Base-by-base conservation (phyloP, 2,329 filamentous ascomycete species). In the Metarhizium robertsii region DNA sequence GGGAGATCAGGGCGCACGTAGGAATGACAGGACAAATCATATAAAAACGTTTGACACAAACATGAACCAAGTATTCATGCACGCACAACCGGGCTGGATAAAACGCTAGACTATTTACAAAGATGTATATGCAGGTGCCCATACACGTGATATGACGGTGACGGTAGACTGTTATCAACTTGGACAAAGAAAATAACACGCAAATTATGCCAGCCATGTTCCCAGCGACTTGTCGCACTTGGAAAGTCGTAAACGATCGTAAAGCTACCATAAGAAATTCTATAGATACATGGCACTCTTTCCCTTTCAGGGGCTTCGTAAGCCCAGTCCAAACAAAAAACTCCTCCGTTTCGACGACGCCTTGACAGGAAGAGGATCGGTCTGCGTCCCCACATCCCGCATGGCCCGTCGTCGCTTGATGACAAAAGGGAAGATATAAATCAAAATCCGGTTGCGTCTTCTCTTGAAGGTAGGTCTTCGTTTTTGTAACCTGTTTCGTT, bases 371-470 rank as follows among this genome's bases (percentile, higher is more conserved):
- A 46, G 34, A 5, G 47, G 48, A 14, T 51, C 43, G n/a, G 47
- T 52, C 48, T 56, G 51, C n/a, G 43, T 54, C 30, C 48, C 42
- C 29, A 20, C 34, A 49, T 54, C 43, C 18, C 49, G 25, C 52
- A 54, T 57, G 52, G 51, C 25, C 8, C 32, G n/a, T 43, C 32
- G 48, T 29, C 52, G 43, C 20, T 29, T 51, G 4, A 54, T 50
- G 2, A 43, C 29, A 7, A 48, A 16, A 14, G 40, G 38, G 11
- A 50, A 51, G 11, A 48, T 25, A 18, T 46, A 30, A 14, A 48
- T 30, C 8, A 48, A n/a, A 14, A 14, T 10, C 20, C 45, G 45
- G 25, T 14, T 30, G 45, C 45, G 45, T 29, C n/a, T 5, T 46
- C 32, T 40, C 30, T 32, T 30, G 25, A 5, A 29, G 30, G 13